phyloP scores from a whole-genome alignment of 441 rosid genomes.

The Erysimum pusillum region DNA sequence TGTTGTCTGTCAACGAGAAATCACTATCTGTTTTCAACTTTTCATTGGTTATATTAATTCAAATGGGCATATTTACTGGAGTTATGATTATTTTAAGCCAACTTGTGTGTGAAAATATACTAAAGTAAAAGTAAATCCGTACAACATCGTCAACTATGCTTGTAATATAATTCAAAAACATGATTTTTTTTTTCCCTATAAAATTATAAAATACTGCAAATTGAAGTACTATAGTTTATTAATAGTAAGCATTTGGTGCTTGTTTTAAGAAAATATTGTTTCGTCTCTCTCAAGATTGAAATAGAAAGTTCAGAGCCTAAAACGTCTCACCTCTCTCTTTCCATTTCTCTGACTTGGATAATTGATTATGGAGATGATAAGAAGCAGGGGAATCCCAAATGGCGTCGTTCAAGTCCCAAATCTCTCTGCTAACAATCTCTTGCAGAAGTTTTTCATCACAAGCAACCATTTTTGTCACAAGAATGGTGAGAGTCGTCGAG shows the following conservation, averaged over 20 bases:
- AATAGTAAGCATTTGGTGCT: slow-evolving; percentile 35
- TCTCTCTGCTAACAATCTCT: slow-evolving; percentile 36
- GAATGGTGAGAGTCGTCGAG: slow-evolving; percentile 33
- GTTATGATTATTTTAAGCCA: slow-evolving; percentile 3
- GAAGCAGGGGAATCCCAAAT: slow-evolving; percentile 29
- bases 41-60: background rate
- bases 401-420: slow-evolving; percentile 41
- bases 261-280: slow-evolving; percentile 24
- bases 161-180: slow-evolving; percentile 30
- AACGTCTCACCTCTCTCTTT: background rate
- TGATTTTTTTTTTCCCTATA: background rate
- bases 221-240: slow-evolving; percentile 36
- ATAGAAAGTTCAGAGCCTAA: background rate
- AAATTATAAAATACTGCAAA: slow-evolving; percentile 43
- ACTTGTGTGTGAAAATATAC: slow-evolving; percentile 43
- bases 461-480: slow-evolving; percentile 47
- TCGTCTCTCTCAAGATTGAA: slow-evolving; percentile 38
- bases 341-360: background rate
- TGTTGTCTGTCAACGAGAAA: slow-evolving; percentile 28
- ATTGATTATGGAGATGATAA: slow-evolving; percentile 42
- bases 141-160: slow-evolving; percentile 45
- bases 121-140: slow-evolving; percentile 24
- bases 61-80: slow-evolving; percentile 36
- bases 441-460: slow-evolving; percentile 43
- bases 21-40: slow-evolving; percentile 32